These are phyloP conservation scores for Ophiostoma ulmi DNA, from an alignment of 2,329 filamentous ascomycete species.

Conservation along the genomic window DNA sequence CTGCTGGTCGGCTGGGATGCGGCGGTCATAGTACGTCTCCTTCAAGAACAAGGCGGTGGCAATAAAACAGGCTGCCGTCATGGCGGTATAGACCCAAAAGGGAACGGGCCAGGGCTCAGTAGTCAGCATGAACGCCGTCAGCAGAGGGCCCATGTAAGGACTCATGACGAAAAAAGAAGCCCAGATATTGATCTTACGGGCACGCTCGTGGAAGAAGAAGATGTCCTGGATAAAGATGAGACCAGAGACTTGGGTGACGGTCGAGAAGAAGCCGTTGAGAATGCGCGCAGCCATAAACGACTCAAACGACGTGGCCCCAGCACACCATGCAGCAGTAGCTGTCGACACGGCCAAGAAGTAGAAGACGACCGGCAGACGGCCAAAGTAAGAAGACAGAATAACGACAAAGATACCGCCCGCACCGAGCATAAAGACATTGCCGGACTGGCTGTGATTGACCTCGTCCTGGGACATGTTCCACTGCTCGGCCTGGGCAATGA, in stretches of 20 bases:
- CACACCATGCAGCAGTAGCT: constrained; percentile 42
- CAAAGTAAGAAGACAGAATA: constrained; percentile 40
- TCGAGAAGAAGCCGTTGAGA: constrained; percentile 46
- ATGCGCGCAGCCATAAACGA: constrained; percentile 47
- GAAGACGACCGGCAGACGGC: constrained; percentile 42
- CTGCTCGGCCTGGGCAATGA: constrained; percentile 42
- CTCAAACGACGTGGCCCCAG: constrained; percentile 41
- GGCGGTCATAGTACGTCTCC: constrained; percentile 48
- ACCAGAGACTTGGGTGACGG: constrained; percentile 42
- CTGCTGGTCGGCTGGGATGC: constrained; percentile 36
- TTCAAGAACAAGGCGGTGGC: constrained; percentile 41
- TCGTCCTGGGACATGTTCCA: constrained; percentile 46
- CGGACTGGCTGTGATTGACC: constrained; percentile 48
- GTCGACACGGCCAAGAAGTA: constrained; percentile 38
- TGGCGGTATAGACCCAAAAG: constrained; percentile 45
- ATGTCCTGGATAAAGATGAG: constrained; percentile 53
- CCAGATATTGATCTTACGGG: constrained; percentile 48
- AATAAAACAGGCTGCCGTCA: constrained; percentile 37
- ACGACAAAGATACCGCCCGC: constrained; percentile 40
- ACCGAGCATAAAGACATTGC: constrained; percentile 49
- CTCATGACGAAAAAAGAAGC: constrained; percentile 32
- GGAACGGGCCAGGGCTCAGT: constrained; percentile 42
- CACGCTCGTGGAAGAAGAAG: constrained; percentile 56
- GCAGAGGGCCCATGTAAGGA: constrained; percentile 41
- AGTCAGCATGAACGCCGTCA: constrained; percentile 46